Evolutionary conservation across 1,284 basidiomycete species (phyloP).

Genomic region (Clitocybe nebularis): DNA sequence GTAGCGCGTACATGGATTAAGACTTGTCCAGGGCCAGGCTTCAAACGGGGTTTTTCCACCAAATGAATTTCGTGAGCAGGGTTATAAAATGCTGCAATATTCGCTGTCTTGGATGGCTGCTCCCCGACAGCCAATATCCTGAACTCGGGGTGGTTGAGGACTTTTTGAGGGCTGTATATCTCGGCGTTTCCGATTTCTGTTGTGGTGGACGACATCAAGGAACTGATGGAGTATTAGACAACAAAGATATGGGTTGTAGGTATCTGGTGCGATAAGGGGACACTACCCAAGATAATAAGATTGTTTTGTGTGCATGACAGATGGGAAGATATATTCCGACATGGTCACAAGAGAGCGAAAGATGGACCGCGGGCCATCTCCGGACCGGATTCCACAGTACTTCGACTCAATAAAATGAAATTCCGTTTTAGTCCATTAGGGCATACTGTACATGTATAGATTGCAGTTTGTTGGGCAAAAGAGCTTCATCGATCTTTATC

Average conservation of each 20-base stretch:
- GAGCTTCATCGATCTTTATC: constrained; percentile 9
- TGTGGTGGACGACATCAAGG: constrained; percentile 10
- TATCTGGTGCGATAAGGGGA: no score
- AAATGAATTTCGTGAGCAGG: constrained; percentile 56
- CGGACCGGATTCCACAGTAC: neutral
- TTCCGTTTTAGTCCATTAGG: constrained; percentile 5
- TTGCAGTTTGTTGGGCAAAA: neutral
- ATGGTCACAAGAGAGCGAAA: neutral
- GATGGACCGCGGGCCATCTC: neutral
- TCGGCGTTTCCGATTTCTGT: constrained; percentile 33
- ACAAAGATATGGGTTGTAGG: neutral
- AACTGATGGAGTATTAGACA: neutral
- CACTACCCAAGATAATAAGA: neutral
- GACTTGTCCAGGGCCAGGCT: constrained; percentile 57
- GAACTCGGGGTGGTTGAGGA: constrained; percentile 50
- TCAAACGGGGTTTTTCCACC: constrained; percentile 53
- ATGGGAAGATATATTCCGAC: neutral
- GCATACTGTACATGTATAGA: constrained; percentile 13
- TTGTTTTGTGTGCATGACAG: neutral
- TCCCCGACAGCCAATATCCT: constrained; percentile 44
- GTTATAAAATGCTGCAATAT: constrained; percentile 61
- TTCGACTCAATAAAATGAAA: constrained; percentile 5
- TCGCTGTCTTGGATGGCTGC: constrained; percentile 38
- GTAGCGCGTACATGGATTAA: constrained; percentile 59
- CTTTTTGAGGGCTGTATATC: constrained; percentile 47